A percentile compares a stretch with the other conserved stretches of the same genome.
These are phyloP conservation scores for Verticillium klebahnii DNA, from an alignment of 2,329 filamentous ascomycete species.

Conservation along the genomic window DNA sequence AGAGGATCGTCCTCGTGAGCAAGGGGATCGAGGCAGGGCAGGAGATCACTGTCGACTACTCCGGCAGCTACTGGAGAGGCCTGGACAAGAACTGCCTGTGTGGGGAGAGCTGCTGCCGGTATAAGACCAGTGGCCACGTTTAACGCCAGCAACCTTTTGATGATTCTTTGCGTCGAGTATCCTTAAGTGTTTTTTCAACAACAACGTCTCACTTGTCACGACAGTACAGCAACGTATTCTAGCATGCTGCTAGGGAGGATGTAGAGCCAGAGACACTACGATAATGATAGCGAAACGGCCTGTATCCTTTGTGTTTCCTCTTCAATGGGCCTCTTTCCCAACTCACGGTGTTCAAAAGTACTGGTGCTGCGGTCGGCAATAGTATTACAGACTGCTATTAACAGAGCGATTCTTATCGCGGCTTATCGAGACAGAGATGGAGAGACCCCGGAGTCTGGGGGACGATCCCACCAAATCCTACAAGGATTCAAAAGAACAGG, in stretches of 20 bases:
- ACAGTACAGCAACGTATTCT: no score
- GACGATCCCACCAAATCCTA: not conserved
- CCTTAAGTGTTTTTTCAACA: not conserved
- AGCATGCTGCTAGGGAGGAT: not conserved
- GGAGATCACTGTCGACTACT: conserved; percentile 56
- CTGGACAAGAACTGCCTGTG: conserved; percentile 51
- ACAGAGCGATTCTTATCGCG: not conserved
- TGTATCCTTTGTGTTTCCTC: not conserved
- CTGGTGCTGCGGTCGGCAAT: not conserved
- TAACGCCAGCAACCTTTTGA: not conserved
- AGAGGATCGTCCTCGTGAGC: conserved; percentile 50
- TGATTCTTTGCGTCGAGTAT: not conserved
- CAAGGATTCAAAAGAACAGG: not conserved
- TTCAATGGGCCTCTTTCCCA: not conserved
- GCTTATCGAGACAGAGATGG: not conserved
- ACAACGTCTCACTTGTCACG: not conserved
- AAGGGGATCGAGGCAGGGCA: conserved; percentile 47
- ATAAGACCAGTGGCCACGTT: conserved; percentile 17
- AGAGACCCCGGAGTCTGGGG: not conserved
- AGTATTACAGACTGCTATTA: not conserved
- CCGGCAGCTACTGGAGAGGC: conserved; percentile 51
- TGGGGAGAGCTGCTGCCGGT: conserved; percentile 46
- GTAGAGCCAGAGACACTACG: not conserved
- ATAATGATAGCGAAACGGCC: not conserved
- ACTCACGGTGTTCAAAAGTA: not conserved